Evolutionary conservation across 345 rosid species (phyloP).

Genomic region (Chamaenerion angustifolium): DNA sequence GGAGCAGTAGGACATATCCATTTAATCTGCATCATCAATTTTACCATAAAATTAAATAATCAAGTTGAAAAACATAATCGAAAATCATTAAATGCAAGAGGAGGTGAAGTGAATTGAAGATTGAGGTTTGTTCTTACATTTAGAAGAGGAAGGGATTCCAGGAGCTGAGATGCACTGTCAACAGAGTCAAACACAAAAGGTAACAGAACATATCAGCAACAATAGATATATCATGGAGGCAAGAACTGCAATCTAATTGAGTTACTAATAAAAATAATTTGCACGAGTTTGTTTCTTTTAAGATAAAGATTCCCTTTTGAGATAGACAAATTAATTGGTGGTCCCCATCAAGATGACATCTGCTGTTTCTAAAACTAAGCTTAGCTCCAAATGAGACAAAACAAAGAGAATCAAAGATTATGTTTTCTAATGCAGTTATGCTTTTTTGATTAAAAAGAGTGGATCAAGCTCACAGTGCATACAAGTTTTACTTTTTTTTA

Average conservation of each 20-base stretch:
- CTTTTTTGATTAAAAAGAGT: too few species aligned
- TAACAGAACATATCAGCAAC: neutral
- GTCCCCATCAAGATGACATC: constrained; percentile 8
- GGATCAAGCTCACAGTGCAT: too few species aligned
- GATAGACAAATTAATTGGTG: constrained; percentile 3
- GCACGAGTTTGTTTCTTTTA: too few species aligned
- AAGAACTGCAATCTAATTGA: too few species aligned
- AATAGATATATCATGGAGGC: constrained; percentile 1
- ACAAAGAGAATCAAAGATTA: constrained; percentile 3
- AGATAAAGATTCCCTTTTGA: too few species aligned
- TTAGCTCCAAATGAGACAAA: constrained; percentile 7
- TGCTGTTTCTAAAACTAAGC: constrained; percentile 1
- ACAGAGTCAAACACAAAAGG: neutral
- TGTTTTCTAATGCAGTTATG: neutral
- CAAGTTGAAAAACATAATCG: neutral
- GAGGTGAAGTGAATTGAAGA: neutral
- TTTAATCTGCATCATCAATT: constrained; percentile 11
- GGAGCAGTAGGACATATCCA: constrained; percentile 23
- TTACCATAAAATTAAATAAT: neutral
- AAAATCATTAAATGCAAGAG: neutral
- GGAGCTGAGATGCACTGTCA: constrained; percentile 13
- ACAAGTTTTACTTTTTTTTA: neutral
- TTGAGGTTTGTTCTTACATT: constrained; percentile 8
- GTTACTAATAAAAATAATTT: too few species aligned
- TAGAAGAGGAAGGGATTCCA: constrained; percentile 16